Evolutionary conservation across 768 basidiomycete species (phyloP), one percentile per base, ranked within the genome.

Genomic region (Tephrocybe sp.): DNA sequence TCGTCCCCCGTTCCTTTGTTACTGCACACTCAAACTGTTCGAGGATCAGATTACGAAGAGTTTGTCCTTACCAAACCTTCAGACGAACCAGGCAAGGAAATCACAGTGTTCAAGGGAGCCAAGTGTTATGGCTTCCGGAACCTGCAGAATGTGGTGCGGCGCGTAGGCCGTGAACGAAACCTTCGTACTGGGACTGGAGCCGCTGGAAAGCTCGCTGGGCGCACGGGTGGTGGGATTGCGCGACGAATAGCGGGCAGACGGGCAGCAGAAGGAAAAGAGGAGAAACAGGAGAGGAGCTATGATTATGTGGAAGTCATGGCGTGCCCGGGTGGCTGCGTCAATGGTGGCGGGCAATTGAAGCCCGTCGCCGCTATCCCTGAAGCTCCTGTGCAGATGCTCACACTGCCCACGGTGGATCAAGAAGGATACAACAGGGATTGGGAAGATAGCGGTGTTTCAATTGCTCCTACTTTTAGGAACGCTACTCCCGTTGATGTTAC

Each of bases 291-390:
- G 46, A 70, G 66, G 53, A 72, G 76, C 38, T 92, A 92, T 65
- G 92, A 96, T 70, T 97, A 93, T 66, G 85, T 96, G 35, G 94
- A 97, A 64, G 93, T 99, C 55, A 98, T 99, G 97, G 97, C 97
- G 31, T 99, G 97, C 72, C 97, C 97, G 0, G 85, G 88, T 0
- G 97, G 97, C 14, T 98, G 97, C 66, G 92, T 97, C 36, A 98
- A 98, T 65, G 97, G 97, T 7, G 97, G 96, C 17, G 97, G 97
- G 5, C 97, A 98, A 72, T 67, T 87, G 48, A 77, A 77, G 62
- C 72, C 74, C 14, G 53, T 67, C 36, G 8, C 43, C n/a, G 36
- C 38, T 26, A 10, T 22, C 3, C 14, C 33, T 13, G 42, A 20
- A 4, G 11, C 23, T 31, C 8, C 48, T 35, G 14, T 39, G 30